Conservation (phyloP, 179 eudicot genomes). For the Beta lomatogona region DNA sequence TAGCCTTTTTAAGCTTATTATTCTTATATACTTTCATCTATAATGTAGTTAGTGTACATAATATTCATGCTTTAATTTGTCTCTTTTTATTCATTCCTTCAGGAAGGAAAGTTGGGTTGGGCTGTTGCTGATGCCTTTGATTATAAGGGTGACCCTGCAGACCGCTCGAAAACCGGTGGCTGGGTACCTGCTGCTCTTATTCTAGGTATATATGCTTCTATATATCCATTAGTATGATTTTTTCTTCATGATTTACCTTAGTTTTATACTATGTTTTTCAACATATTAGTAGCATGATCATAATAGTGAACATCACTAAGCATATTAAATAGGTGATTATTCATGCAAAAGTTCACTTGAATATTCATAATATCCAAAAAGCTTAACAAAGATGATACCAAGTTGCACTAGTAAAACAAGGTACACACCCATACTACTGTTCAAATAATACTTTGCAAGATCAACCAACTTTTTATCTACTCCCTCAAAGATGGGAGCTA, state of each 20-base stretch:
- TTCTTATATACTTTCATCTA: neutral
- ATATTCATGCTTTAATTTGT: neutral
- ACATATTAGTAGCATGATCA: neutral
- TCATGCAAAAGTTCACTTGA: slow-evolving; percentile 35
- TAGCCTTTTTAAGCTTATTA: slow-evolving; percentile 16
- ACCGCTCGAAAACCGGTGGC: slow-evolving; percentile 80
- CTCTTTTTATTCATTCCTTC: slow-evolving; percentile 23
- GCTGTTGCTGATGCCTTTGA: slow-evolving; percentile 63
- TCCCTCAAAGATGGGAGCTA: slow-evolving; percentile 15
- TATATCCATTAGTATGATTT: neutral
- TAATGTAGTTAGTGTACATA: neutral
- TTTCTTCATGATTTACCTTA: neutral
- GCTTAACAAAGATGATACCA: neutral
- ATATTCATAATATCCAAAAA: slow-evolving; percentile 22
- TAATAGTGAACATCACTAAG: slow-evolving; percentile 1
- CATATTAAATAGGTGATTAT: neutral
- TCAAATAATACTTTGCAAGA: neutral
- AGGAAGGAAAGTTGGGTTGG: slow-evolving; percentile 68
- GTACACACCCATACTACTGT: neutral
- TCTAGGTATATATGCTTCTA: slow-evolving; percentile 48
- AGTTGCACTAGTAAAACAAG: neutral
- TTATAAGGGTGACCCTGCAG: slow-evolving; percentile 75
- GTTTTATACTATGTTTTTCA: too few relatives aligned
- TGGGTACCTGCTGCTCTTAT: slow-evolving; percentile 86
- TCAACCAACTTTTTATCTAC: neutral